Percentiles rank a stretch among this genome's conserved stretches.
Conservation (phyloP, 352 stramenopile species). For the Phytopythium montanum region DNA sequence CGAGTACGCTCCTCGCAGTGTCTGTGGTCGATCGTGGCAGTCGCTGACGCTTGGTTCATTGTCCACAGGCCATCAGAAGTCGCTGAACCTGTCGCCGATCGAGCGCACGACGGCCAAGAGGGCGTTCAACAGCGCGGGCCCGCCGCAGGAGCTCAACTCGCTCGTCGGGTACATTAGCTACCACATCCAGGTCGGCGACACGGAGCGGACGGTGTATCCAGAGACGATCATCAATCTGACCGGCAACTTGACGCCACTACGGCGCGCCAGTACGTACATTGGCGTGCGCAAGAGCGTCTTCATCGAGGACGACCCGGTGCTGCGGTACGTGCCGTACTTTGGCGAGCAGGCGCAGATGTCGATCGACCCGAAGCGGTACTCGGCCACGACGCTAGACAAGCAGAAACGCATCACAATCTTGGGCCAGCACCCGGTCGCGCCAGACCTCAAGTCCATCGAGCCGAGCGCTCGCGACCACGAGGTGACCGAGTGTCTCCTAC, state of each 20-base stretch:
- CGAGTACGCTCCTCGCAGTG: constrained; percentile 18
- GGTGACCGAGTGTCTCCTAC: constrained; percentile 54
- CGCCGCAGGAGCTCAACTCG: constrained; percentile 20
- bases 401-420: constrained; percentile 35
- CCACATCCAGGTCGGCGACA: constrained; percentile 18
- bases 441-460: constrained; percentile 30
- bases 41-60: background rate
- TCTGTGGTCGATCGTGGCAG: background rate
- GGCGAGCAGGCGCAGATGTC: constrained; percentile 59
- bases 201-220: constrained; percentile 26
- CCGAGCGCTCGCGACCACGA: constrained; percentile 49
- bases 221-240: constrained; percentile 54
- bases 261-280: constrained; percentile 61
- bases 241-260: constrained; percentile 38
- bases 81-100: constrained; percentile 19
- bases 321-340: constrained; percentile 89
- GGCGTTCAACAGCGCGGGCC: constrained; percentile 14
- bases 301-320: constrained; percentile 78
- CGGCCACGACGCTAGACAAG: constrained; percentile 59
- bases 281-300: constrained; percentile 68
- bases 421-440: constrained; percentile 19
- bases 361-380: constrained; percentile 61
- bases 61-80: constrained; percentile 21
- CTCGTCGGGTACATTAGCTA: constrained; percentile 41
- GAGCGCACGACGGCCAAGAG: constrained; percentile 29